Conservation (phyloP, 371 early-diverging fungal species). For the Zopfochytrium polystomum region DNA sequence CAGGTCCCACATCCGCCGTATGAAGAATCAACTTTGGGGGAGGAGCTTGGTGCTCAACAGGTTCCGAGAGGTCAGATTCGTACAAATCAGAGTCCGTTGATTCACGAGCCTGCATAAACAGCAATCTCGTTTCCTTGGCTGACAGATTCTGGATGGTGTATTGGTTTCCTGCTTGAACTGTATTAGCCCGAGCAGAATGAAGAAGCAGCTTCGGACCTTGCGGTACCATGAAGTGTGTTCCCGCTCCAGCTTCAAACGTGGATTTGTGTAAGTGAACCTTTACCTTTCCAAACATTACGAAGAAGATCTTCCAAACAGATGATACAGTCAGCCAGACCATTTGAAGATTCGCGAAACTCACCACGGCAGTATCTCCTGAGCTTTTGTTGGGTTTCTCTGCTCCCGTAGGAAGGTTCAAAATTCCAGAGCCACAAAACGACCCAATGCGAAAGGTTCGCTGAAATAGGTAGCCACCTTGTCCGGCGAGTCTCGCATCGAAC, state of each 20-base stretch:
- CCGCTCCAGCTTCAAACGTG: conserved; percentile 31
- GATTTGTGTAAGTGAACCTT: conserved; percentile 37
- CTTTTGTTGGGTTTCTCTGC: conserved; percentile 43
- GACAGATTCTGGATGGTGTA: conserved; percentile 38
- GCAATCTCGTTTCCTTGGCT: conserved; percentile 31
- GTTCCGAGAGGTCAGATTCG: too few species aligned
- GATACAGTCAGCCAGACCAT: neutral
- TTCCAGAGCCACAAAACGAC: conserved; percentile 40
- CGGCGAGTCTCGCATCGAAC: conserved; percentile 26
- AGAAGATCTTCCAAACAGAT: conserved; percentile 31
- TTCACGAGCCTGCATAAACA: conserved; percentile 41
- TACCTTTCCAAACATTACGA: conserved; percentile 39
- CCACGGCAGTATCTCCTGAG: conserved; percentile 40
- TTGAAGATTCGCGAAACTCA: conserved; percentile 12
- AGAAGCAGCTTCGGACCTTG: conserved; percentile 31
- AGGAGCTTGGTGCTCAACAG: too few species aligned
- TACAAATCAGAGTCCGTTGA: too few species aligned
- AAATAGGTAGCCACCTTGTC: conserved; percentile 35
- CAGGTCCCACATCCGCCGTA: too few species aligned
- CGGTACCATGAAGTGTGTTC: conserved; percentile 47
- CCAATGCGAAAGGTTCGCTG: conserved; percentile 45
- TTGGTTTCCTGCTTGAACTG: conserved; percentile 38
- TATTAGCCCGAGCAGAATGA: neutral
- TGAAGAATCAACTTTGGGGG: too few species aligned
- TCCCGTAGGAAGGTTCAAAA: conserved; percentile 39